Conservation (phyloP, 768 basidiomycete genomes). For the Suillus tomentosus region DNA sequence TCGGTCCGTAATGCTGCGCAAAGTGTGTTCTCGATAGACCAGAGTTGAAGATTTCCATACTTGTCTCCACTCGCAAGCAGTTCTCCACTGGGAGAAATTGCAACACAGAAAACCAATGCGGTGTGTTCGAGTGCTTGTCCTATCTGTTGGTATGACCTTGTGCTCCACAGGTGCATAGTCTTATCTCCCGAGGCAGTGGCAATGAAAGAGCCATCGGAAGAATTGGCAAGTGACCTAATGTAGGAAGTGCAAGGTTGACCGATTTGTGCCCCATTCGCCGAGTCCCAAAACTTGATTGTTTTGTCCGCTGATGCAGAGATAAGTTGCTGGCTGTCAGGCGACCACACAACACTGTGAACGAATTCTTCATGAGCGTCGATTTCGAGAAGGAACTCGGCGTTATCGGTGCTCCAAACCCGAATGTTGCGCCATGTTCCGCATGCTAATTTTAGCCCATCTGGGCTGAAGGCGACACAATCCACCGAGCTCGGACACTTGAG, state of each 20-base stretch:
- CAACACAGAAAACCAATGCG: neutral
- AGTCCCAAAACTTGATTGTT: too few relatives aligned
- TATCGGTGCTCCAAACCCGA: neutral
- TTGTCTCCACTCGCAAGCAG: neutral
- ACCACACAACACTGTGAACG: neutral
- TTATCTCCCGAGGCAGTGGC: slow-evolving; percentile 83
- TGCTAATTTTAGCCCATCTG: neutral
- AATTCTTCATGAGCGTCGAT: neutral
- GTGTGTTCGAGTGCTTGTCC: neutral
- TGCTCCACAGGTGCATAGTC: slow-evolving; percentile 75
- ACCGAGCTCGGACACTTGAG: neutral
- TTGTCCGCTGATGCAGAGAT: too few relatives aligned
- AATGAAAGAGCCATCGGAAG: slow-evolving; percentile 68
- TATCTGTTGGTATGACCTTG: neutral
- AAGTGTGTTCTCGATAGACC: neutral
- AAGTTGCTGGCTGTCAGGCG: neutral
- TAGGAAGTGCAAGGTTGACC: neutral
- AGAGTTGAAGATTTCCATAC: neutral
- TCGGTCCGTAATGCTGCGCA: too few relatives aligned
- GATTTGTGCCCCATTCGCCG: too few relatives aligned
- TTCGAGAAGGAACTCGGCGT: neutral
- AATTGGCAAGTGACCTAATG: slow-evolving; percentile 23
- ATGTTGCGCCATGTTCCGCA: neutral
- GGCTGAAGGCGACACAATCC: neutral
- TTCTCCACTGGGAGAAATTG: neutral